Conservation (phyloP, 352 stramenopile genomes). For the Phytophthora macrochlamydospora region DNA sequence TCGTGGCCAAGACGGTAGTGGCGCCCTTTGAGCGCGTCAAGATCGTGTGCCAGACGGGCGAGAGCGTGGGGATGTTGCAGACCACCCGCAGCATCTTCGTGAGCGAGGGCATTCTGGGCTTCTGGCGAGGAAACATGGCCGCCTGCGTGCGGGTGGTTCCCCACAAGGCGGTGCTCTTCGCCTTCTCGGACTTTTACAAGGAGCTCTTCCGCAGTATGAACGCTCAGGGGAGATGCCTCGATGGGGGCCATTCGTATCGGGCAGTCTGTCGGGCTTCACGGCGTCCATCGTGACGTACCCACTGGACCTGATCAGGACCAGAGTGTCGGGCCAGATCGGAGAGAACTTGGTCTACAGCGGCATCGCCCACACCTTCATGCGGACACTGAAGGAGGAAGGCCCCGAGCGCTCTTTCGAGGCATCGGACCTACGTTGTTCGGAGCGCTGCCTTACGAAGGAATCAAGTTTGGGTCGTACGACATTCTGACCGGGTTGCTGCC, state of each 20-base stretch:
- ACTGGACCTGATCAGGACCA: conserved; percentile 84
- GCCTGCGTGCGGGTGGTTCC: conserved; percentile 82
- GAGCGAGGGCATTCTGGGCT: conserved; percentile 65
- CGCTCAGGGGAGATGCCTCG: conserved; percentile 34
- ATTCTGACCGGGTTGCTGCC: conserved; percentile 62
- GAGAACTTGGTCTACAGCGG: conserved; percentile 68
- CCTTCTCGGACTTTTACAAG: conserved; percentile 89
- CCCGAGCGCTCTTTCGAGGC: conserved; percentile 68
- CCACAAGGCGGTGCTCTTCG: conserved; percentile 84
- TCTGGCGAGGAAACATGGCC: conserved; percentile 78
- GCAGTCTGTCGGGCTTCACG: conserved; percentile 82
- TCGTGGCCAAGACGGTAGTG: conserved; percentile 83
- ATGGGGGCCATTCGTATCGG: conserved; percentile 70
- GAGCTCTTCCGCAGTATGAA: conserved; percentile 60
- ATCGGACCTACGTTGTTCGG: conserved; percentile 74
- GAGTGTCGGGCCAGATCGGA: conserved; percentile 77
- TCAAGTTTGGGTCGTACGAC: conserved; percentile 86
- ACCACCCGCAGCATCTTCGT: conserved; percentile 63
- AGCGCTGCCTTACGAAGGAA: conserved; percentile 80
- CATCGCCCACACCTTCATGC: conserved; percentile 69
- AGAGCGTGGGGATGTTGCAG: conserved; percentile 74
- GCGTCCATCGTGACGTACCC: conserved; percentile 88
- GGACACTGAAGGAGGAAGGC: conserved; percentile 78
- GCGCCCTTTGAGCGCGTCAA: conserved; percentile 86
- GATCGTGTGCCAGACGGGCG: conserved; percentile 83